These are phyloP conservation scores for Crataegus laevigata DNA, from an alignment of 306 rosid genomes.

Conservation along the genomic window DNA sequence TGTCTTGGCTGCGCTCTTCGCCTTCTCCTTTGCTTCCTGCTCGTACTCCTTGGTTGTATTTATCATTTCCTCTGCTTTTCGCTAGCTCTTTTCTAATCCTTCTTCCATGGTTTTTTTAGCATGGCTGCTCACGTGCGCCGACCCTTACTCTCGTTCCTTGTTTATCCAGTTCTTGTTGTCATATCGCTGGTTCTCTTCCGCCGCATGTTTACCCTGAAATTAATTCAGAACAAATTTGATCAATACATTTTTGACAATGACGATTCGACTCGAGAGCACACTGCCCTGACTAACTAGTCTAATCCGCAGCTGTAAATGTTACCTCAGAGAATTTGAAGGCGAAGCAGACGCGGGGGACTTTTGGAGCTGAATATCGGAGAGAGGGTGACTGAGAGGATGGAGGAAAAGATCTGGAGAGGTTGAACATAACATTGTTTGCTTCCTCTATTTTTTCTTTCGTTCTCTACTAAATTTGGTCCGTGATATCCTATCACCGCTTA, in stretches of 20 bases:
- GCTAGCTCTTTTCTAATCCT: conserved; percentile 4
- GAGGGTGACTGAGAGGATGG: conserved; percentile 25
- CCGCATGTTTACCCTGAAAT: conserved; percentile 37
- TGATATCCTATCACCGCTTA: neutral
- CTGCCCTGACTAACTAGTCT: neutral
- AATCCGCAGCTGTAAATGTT: neutral
- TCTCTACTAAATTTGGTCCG: neutral
- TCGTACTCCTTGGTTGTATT: conserved; percentile 15
- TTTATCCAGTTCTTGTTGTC: conserved; percentile 17
- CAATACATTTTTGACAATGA: neutral
- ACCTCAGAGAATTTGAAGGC: conserved; percentile 49
- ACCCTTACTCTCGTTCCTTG: neutral
- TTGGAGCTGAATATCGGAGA: conserved; percentile 17
- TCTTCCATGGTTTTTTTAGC: conserved; percentile 24
- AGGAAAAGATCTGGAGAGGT: conserved; percentile 47
- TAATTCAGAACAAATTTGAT: neutral
- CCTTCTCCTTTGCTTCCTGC: neutral
- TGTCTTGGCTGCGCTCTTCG: neutral
- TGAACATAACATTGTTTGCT: conserved; percentile 31
- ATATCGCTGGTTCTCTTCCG: conserved; percentile 23
- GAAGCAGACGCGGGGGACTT: conserved; percentile 44
- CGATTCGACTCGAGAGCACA: neutral
- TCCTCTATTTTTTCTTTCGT: neutral
- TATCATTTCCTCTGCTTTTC: conserved; percentile 25
- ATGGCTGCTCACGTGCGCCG: conserved; percentile 8